Conservation (phyloP, 2,329 filamentous ascomycete genomes). For the Phialemonium atrogriseum region DNA sequence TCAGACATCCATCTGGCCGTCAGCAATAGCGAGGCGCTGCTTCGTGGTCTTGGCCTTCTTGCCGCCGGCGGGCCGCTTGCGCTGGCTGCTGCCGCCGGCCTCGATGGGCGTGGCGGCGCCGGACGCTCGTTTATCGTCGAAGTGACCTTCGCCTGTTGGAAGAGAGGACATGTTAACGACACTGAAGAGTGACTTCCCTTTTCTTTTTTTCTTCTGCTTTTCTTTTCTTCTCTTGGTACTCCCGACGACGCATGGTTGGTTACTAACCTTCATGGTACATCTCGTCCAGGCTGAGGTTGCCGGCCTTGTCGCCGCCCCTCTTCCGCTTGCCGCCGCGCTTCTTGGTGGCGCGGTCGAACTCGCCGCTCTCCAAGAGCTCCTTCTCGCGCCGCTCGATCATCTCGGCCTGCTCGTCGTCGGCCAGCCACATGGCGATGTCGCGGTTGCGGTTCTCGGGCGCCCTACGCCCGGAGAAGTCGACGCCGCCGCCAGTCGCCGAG, state of each 20-base stretch:
- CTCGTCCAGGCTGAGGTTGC: slow-evolving; percentile 69
- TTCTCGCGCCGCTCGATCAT: slow-evolving; percentile 89
- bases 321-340: slow-evolving; percentile 51
- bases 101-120: slow-evolving; percentile 75
- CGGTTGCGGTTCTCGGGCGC: slow-evolving; percentile 88
- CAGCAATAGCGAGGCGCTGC: slow-evolving; percentile 59
- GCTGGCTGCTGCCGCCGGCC: slow-evolving; percentile 34
- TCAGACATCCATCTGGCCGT: slow-evolving; percentile 40
- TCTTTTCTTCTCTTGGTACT: too few relatives aligned
- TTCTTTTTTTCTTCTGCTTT: too few relatives aligned
- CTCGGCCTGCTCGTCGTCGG: slow-evolving; percentile 92
- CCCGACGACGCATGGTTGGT: too few relatives aligned
- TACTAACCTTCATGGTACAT: slow-evolving; percentile 97
- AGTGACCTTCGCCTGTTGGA: slow-evolving; percentile 78
- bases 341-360: slow-evolving; percentile 51
- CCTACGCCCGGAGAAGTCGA: slow-evolving; percentile 91
- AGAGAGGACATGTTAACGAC: slow-evolving; percentile 15
- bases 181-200: neutral
- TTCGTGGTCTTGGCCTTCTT: slow-evolving; percentile 63
- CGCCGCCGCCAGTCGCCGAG: slow-evolving; percentile 51
- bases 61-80: slow-evolving; percentile 50
- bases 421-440: slow-evolving; percentile 98
- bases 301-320: slow-evolving; percentile 26
- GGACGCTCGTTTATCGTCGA: slow-evolving; percentile 83
- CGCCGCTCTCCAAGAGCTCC: slow-evolving; percentile 69